Conservation (phyloP, 1,139 yeast genomes). For the Hyphopichia pseudoburtonii region DNA sequence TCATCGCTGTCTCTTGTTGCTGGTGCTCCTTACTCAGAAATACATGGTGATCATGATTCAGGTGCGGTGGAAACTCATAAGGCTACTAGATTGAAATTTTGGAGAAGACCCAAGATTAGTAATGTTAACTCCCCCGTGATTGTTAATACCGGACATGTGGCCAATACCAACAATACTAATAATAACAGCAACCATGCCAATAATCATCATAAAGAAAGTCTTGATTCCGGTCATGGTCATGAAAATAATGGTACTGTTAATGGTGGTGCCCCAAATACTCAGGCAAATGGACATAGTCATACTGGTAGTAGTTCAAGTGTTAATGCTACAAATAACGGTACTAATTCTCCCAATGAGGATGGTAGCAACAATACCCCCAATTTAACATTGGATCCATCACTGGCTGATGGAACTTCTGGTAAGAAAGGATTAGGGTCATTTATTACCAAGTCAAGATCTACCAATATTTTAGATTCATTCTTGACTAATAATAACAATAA, state of each 20-base stretch:
- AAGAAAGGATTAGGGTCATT: constrained; percentile 13
- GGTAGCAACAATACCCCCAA: constrained; percentile 4
- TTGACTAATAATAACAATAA: constrained; percentile 18
- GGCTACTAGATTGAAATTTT: constrained; percentile 50
- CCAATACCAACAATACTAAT: no score
- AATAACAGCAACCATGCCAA: no score
- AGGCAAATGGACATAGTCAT: constrained; percentile 3
- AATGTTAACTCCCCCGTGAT: constrained; percentile 8
- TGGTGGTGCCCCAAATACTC: constrained; percentile 10
- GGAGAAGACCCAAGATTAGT: constrained; percentile 51
- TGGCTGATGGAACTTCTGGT: constrained; percentile 1
- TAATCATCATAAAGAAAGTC: background rate
- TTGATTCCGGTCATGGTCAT: background rate
- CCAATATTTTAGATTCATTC: constrained; percentile 46
- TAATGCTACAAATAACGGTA: constrained; percentile 4
- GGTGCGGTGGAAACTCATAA: constrained; percentile 36
- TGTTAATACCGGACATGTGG: constrained; percentile 4
- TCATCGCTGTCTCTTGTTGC: constrained; percentile 16
- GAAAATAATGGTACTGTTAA: constrained; percentile 5
- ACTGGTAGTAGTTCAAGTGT: constrained; percentile 8
- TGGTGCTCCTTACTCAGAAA: constrained; percentile 16
- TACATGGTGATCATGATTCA: constrained; percentile 5
- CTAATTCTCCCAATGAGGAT: constrained; percentile 1
- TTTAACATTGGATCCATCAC: constrained; percentile 5
- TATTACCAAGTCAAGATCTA: constrained; percentile 44